Evolutionary conservation across 352 stramenopile genomes (phyloP).

Genomic region (Phytophthora uliginosa): DNA sequence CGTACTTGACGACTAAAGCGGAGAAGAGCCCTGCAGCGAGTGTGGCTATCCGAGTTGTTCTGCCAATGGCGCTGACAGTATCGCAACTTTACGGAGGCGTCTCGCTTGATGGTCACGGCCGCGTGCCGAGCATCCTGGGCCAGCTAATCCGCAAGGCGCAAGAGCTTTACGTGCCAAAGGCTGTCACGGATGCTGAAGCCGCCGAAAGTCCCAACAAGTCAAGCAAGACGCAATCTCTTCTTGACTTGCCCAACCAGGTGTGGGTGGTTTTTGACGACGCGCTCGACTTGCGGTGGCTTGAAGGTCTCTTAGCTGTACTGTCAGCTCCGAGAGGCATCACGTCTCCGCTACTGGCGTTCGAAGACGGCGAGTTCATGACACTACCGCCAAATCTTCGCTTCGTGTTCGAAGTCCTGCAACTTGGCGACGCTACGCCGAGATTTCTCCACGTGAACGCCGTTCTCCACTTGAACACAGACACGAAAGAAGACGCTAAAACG

Average conservation of each 20-base stretch:
- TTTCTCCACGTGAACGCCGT: constrained; percentile 44
- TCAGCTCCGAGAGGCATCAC: neutral
- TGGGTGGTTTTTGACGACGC: constrained; percentile 62
- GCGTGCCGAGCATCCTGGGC: constrained; percentile 48
- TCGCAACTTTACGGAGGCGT: constrained; percentile 61
- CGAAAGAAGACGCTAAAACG: neutral
- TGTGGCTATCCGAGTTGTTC: constrained; percentile 36
- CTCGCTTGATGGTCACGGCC: constrained; percentile 40
- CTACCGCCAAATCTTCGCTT: constrained; percentile 72
- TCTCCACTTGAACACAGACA: constrained; percentile 24
- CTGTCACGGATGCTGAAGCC: neutral
- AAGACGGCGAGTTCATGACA: constrained; percentile 66
- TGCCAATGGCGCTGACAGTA: constrained; percentile 50
- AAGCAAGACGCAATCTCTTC: constrained; percentile 6
- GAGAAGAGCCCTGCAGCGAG: constrained; percentile 4
- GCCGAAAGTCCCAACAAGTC: neutral
- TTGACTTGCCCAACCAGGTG: constrained; percentile 30
- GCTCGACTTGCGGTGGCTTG: constrained; percentile 50
- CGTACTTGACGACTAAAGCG: constrained; percentile 2
- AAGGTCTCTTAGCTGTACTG: constrained; percentile 47
- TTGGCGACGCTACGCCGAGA: constrained; percentile 45
- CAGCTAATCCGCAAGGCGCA: constrained; percentile 45
- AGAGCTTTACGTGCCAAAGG: constrained; percentile 25
- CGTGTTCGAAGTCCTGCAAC: constrained; percentile 61
- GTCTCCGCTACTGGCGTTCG: constrained; percentile 32